Evolutionary conservation across 805 yeast genomes (phyloP).

Genomic region (Kuraishia borneana): DNA sequence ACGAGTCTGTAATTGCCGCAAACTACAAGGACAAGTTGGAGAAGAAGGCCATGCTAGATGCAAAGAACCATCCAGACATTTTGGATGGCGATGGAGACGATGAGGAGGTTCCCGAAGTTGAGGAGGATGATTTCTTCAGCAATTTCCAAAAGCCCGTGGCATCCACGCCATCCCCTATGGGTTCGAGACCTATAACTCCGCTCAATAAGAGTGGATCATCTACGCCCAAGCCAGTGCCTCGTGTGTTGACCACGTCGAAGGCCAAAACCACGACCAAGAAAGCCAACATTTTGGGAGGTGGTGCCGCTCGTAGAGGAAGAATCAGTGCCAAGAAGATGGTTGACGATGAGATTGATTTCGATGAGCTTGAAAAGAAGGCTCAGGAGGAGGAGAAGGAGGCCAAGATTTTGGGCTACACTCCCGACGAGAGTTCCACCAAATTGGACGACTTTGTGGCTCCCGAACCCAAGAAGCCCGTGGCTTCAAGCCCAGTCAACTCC

Average conservation of each 20-base stretch:
- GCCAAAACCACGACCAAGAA: slow-evolving; percentile 12
- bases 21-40: slow-evolving; percentile 75
- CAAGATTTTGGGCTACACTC: slow-evolving; percentile 40
- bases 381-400: slow-evolving; percentile 70
- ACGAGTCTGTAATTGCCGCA: slow-evolving; percentile 69
- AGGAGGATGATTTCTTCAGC: slow-evolving; percentile 79
- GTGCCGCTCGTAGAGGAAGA: slow-evolving; percentile 46
- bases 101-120: slow-evolving; percentile 24
- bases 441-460: slow-evolving; percentile 8
- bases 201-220: slow-evolving; percentile 15
- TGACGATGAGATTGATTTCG: slow-evolving; percentile 40
- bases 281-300: slow-evolving; percentile 23
- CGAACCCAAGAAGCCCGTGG: neutral
- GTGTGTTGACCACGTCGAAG: slow-evolving; percentile 16
- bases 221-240: slow-evolving; percentile 16
- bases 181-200: slow-evolving; percentile 34
- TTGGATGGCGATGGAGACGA: slow-evolving; percentile 50
- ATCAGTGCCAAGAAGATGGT: slow-evolving; percentile 47
- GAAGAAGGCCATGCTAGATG: slow-evolving; percentile 56
- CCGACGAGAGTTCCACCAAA: slow-evolving; percentile 11
- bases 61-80: slow-evolving; percentile 57
- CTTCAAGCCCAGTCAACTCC: slow-evolving; percentile 4
- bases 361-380: slow-evolving; percentile 65
- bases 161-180: slow-evolving; percentile 33
- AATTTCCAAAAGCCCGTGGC: slow-evolving; percentile 76